Percentiles rank a stretch among this genome's conserved stretches.
Evolutionary conservation across 1,284 basidiomycete species (phyloP).

Genomic region (Heliocybe sulcata): DNA sequence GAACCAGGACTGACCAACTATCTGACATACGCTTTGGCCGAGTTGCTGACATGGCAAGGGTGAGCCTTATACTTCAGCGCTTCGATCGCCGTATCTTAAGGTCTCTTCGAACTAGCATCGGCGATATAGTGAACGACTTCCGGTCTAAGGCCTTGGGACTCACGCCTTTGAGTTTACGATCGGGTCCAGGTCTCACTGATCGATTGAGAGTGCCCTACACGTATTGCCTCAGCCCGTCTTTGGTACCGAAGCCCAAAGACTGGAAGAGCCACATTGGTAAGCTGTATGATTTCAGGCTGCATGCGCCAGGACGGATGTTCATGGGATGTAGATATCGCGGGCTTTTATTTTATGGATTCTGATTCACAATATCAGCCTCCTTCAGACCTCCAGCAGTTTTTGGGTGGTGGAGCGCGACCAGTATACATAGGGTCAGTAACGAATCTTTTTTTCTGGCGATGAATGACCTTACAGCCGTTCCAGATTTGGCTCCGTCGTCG

Average conservation of each 20-base stretch:
- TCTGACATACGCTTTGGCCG: conserved; percentile 47
- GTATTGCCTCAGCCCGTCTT: conserved; percentile 59
- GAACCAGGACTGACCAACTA: conserved; percentile 47
- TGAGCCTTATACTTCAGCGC: conserved; percentile 17
- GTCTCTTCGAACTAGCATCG: conserved; percentile 31
- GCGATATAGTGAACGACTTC: conserved; percentile 56
- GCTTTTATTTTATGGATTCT: conserved; percentile 56
- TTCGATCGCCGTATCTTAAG: background rate
- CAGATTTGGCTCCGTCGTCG: conserved; percentile 59
- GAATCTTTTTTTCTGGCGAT: background rate
- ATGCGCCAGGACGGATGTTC: conserved; percentile 1
- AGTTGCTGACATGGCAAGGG: conserved; percentile 54
- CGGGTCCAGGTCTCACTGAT: conserved; percentile 49
- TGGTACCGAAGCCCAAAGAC: conserved; percentile 59
- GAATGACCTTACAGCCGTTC: background rate
- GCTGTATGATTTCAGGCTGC: too few species aligned
- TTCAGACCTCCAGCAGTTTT: conserved; percentile 37
- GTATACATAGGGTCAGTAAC: conserved; percentile 49
- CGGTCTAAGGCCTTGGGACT: conserved; percentile 44
- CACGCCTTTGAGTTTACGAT: conserved; percentile 34
- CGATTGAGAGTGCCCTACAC: conserved; percentile 60
- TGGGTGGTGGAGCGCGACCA: conserved; percentile 44
- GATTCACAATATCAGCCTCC: conserved; percentile 40
- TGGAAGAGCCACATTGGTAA: conserved; percentile 57
- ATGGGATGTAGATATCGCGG: conserved; percentile 44